Percentiles rank a stretch among this genome's conserved stretches.
phyloP scores from a whole-genome alignment of 202 grass and related monocot genomes.

The Schoenoplectus tabernaemontani region DNA sequence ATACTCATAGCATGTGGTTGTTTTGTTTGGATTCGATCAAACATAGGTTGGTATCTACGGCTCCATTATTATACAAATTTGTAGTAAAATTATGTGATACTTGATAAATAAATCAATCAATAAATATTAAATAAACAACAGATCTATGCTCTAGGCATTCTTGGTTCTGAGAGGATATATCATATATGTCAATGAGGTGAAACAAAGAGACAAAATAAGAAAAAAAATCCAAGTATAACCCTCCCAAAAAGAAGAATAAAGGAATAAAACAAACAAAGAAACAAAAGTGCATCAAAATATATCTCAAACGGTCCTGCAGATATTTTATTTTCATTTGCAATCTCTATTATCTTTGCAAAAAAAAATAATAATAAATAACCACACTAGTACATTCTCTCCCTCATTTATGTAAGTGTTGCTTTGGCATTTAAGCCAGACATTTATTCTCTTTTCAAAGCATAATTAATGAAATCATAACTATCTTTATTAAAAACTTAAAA shows the following conservation, averaged over 20 bases:
- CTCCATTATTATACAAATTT: neutral
- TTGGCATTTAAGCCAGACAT: neutral
- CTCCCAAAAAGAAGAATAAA: neutral
- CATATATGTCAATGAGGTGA: neutral
- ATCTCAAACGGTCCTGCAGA: neutral
- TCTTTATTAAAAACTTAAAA: conserved; percentile 14
- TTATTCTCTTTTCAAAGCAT: neutral
- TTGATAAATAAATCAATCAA: neutral
- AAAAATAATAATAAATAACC: neutral
- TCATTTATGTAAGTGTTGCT: neutral
- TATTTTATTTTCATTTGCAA: neutral
- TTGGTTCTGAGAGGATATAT: neutral
- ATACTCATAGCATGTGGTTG: conserved; percentile 20
- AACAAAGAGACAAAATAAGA: neutral
- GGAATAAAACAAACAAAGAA: neutral
- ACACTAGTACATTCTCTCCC: neutral
- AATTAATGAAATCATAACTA: conserved; percentile 4
- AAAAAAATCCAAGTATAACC: neutral
- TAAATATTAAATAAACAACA: neutral
- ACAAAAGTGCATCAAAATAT: neutral
- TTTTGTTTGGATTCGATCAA: conserved; percentile 23
- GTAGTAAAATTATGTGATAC: neutral
- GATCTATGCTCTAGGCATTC: neutral
- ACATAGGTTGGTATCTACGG: conserved; percentile 4
- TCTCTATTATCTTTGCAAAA: neutral